Conservation (phyloP, 2,329 filamentous ascomycete genomes). For the Neofusicoccum parvum region DNA sequence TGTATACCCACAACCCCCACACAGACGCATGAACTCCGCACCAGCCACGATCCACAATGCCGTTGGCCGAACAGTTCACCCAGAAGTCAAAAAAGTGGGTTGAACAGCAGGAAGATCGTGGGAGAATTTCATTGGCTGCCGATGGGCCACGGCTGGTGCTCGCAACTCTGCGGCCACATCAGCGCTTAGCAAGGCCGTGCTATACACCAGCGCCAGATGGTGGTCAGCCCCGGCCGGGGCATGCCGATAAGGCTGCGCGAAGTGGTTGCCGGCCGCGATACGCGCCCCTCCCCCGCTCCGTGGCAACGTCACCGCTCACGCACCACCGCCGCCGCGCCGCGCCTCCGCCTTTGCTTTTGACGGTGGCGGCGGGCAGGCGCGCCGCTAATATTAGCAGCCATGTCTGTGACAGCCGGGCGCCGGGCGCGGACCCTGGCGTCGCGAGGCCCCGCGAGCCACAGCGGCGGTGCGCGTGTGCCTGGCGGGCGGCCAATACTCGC, state of each 20-base stretch:
- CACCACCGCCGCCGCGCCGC: background rate
- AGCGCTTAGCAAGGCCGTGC: background rate
- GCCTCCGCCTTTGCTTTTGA: background rate
- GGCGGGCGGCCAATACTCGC: background rate
- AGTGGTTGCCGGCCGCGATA: background rate
- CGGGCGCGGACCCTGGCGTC: background rate
- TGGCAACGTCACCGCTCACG: background rate
- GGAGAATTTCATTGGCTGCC: background rate
- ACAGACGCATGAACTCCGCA: no score
- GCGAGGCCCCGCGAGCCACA: background rate
- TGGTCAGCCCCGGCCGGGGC: constrained; percentile 10
- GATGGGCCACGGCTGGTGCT: background rate
- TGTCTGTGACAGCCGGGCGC: background rate
- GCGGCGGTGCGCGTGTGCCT: constrained; percentile 8
- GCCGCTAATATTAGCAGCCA: background rate
- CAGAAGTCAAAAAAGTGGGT: constrained; percentile 8
- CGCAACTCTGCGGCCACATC: background rate
- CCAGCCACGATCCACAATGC: no score
- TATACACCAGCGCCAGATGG: background rate
- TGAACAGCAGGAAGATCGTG: background rate
- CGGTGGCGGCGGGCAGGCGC: background rate
- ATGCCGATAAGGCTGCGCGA: constrained; percentile 12
- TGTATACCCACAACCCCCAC: background rate
- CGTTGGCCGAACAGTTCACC: no score
- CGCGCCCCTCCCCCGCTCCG: background rate